phyloP scores from a whole-genome alignment of 371 early-diverging fungal species.

The Zychaea mexicana region DNA sequence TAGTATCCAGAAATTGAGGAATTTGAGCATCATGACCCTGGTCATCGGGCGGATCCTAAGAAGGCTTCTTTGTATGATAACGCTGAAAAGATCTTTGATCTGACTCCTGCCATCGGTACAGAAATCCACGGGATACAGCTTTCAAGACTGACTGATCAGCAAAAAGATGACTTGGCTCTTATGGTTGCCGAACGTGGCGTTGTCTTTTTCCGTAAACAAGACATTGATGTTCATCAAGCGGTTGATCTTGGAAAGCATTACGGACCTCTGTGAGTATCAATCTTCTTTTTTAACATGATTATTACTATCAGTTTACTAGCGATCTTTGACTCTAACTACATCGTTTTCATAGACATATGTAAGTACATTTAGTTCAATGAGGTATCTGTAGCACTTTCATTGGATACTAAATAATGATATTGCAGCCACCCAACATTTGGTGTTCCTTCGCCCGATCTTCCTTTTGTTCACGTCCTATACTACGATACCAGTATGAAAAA shows the following conservation, averaged over 20 bases:
- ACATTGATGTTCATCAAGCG: slow-evolving; percentile 51
- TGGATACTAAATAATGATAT: no score
- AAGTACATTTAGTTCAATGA: no score
- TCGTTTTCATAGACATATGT: background rate
- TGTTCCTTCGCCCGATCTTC: no score
- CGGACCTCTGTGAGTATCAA: slow-evolving; percentile 38
- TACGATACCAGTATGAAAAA: no score
- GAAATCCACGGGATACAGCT: slow-evolving; percentile 66
- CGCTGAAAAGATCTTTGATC: slow-evolving; percentile 61
- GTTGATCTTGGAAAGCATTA: slow-evolving; percentile 54
- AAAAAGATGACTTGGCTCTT: slow-evolving; percentile 57
- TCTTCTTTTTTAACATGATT: slow-evolving; percentile 39
- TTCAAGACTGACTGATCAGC: slow-evolving; percentile 52
- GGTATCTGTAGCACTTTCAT: no score
- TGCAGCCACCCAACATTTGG: no score
- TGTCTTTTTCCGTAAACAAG: slow-evolving; percentile 65
- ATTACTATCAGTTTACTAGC: no score
- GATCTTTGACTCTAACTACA: no score
- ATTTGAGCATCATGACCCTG: slow-evolving; percentile 45
- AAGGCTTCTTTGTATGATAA: slow-evolving; percentile 58
- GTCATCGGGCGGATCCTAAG: slow-evolving; percentile 56
- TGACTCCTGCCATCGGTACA: slow-evolving; percentile 70
- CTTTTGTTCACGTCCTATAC: no score
- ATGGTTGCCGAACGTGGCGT: slow-evolving; percentile 66
- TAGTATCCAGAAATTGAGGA: slow-evolving; percentile 38